phyloP scores from a whole-genome alignment of 1,284 basidiomycete genomes.

The Dichomitus squalens region DNA sequence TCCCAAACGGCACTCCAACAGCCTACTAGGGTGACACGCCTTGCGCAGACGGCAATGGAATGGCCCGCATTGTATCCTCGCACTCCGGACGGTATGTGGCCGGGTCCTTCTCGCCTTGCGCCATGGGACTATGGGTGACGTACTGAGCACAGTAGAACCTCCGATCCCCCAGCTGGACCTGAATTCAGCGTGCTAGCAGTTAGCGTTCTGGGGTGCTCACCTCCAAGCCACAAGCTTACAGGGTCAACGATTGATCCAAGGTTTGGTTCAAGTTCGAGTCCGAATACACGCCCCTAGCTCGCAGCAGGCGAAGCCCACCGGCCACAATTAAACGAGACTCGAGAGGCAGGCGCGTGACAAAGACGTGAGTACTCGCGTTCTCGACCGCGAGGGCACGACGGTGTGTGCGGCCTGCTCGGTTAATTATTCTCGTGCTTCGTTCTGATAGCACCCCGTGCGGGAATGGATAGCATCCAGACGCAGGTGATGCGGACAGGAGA shows the following conservation, averaged over 20 bases:
- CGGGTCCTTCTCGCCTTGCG: slow-evolving; percentile 1
- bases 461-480: slow-evolving; percentile 6
- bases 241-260: neutral
- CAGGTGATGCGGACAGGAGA: slow-evolving; percentile 11
- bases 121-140: neutral
- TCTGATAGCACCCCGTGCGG: slow-evolving; percentile 14
- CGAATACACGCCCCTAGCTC: too few relatives aligned
- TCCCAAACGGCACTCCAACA: neutral
- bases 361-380: neutral
- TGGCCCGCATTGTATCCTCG: neutral
- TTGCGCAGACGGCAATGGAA: too few relatives aligned
- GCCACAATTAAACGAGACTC: neutral
- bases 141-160: too few relatives aligned
- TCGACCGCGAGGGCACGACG: neutral
- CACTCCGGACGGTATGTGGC: neutral
- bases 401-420: neutral
- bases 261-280: neutral
- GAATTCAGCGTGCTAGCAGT: neutral
- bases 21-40: neutral
- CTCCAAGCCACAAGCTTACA: neutral
- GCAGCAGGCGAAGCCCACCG: neutral
- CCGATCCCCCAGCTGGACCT: neutral
- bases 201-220: slow-evolving; percentile 9
- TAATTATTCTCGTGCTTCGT: slow-evolving; percentile 10
- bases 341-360: too few relatives aligned